These are phyloP conservation scores for Gnomoniopsis sp. DNA, from an alignment of 2,329 filamentous ascomycete genomes.

Conservation along the genomic window DNA sequence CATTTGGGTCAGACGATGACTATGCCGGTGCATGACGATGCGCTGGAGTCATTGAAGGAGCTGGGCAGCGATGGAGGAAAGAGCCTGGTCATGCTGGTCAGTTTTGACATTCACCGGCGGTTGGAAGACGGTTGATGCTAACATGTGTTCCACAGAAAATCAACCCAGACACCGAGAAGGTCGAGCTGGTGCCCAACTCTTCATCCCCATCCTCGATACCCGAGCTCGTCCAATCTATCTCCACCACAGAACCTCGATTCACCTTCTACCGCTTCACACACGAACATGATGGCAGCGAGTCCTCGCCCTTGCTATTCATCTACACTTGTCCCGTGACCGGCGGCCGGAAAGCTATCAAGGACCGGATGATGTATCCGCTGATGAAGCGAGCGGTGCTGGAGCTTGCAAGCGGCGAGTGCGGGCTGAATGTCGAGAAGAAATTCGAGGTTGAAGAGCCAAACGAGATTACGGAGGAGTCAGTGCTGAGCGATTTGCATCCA, in stretches of 20 bases:
- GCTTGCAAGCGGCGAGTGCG: slow-evolving; percentile 63
- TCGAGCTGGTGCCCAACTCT: slow-evolving; percentile 60
- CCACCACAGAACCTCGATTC: slow-evolving; percentile 68
- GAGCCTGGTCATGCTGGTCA: slow-evolving; percentile 63
- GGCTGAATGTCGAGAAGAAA: slow-evolving; percentile 65
- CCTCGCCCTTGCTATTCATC: slow-evolving; percentile 69
- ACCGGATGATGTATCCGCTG: slow-evolving; percentile 79
- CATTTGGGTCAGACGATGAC: slow-evolving; percentile 54
- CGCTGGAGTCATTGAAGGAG: slow-evolving; percentile 59
- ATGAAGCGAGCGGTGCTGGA: slow-evolving; percentile 65
- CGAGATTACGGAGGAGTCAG: slow-evolving; percentile 66
- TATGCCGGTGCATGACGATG: slow-evolving; percentile 60
- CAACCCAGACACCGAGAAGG: slow-evolving; percentile 64
- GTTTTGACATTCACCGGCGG: slow-evolving; percentile 23
- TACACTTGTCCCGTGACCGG: slow-evolving; percentile 73
- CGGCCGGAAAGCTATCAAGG: slow-evolving; percentile 69
- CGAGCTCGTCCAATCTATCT: slow-evolving; percentile 59
- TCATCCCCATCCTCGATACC: slow-evolving; percentile 51
- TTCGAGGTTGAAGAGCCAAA: slow-evolving; percentile 64
- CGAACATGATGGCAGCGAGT: slow-evolving; percentile 48
- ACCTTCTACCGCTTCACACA: slow-evolving; percentile 71
- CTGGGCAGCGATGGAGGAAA: slow-evolving; percentile 50
- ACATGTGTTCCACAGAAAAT: slow-evolving; percentile 55
- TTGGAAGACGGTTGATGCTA: background rate
- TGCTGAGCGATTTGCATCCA: slow-evolving; percentile 66